phyloP scores from a whole-genome alignment of 805 yeast genomes.

The Teunomyces funiuensis region DNA sequence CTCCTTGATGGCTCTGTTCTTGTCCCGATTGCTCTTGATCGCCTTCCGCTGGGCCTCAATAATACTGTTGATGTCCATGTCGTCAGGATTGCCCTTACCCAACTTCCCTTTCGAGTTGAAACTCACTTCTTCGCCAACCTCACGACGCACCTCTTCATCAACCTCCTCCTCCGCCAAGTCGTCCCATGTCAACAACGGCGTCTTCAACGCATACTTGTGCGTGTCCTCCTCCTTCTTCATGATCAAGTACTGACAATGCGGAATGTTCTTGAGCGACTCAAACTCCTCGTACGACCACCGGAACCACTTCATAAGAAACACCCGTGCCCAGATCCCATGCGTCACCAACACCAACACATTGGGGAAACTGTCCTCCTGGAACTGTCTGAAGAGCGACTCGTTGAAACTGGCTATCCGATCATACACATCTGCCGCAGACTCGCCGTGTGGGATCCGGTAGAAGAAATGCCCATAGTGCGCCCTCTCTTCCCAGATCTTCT shows the following conservation, averaged over 20 bases:
- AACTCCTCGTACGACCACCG: slow-evolving; percentile 90
- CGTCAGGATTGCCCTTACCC: slow-evolving; percentile 29
- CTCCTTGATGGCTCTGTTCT: slow-evolving; percentile 43
- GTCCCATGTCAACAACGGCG: slow-evolving; percentile 72
- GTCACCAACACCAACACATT: slow-evolving; percentile 80
- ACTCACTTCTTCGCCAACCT: slow-evolving; percentile 35
- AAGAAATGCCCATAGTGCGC: slow-evolving; percentile 80
- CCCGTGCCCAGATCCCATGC: slow-evolving; percentile 94
- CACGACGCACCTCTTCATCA: slow-evolving; percentile 36
- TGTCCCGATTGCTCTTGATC: slow-evolving; percentile 36
- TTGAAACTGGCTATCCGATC: slow-evolving; percentile 90
- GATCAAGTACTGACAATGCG: slow-evolving; percentile 78
- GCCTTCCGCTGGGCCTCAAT: slow-evolving; percentile 40
- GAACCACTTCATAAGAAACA: slow-evolving; percentile 91
- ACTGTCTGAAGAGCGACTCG: slow-evolving; percentile 82
- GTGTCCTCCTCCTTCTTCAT: slow-evolving; percentile 61
- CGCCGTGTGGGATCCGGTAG: slow-evolving; percentile 89
- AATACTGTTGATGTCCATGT: slow-evolving; percentile 38
- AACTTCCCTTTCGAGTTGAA: slow-evolving; percentile 38
- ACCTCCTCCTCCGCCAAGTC: slow-evolving; percentile 47
- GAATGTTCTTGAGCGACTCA: slow-evolving; percentile 78
- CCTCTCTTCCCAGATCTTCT: slow-evolving; percentile 76
- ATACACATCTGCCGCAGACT: slow-evolving; percentile 93
- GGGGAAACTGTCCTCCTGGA: slow-evolving; percentile 65
- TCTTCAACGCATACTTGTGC: slow-evolving; percentile 56